Conservation (phyloP, 179 eudicot species). For the Carnegiea gigantea region DNA sequence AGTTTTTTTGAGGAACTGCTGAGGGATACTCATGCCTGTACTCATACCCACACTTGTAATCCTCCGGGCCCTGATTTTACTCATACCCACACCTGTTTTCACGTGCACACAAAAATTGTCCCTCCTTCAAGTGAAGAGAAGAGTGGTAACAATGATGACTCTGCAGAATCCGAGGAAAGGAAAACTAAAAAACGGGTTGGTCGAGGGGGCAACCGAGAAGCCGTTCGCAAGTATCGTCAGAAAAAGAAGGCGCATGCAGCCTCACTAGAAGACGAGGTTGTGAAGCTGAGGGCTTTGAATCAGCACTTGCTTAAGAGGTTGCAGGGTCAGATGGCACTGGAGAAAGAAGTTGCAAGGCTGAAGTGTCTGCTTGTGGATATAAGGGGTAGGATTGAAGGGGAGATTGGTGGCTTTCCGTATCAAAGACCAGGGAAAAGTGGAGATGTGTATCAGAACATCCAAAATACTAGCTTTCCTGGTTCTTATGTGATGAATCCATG, state of each 20-base stretch:
- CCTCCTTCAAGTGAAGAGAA: slow-evolving; percentile 63
- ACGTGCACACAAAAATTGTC: slow-evolving; percentile 80
- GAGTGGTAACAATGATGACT: slow-evolving; percentile 64
- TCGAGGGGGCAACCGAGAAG: slow-evolving; percentile 80
- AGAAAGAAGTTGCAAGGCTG: slow-evolving; percentile 85
- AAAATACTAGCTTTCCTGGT: slow-evolving; percentile 44
- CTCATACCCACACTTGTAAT: slow-evolving; percentile 81
- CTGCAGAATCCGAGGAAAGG: slow-evolving; percentile 69
- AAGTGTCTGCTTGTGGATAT: slow-evolving; percentile 96
- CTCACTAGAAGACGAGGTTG: slow-evolving; percentile 88
- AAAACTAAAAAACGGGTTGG: slow-evolving; percentile 61
- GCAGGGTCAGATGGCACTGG: slow-evolving; percentile 77
- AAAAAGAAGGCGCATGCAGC: slow-evolving; percentile 94
- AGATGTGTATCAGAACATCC: slow-evolving; percentile 45
- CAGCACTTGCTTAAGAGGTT: slow-evolving; percentile 80
- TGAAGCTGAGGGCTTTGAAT: slow-evolving; percentile 68
- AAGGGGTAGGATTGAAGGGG: slow-evolving; percentile 96
- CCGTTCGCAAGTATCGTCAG: slow-evolving; percentile 94
- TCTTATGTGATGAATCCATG: slow-evolving; percentile 68
- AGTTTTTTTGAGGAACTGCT: slow-evolving; percentile 68
- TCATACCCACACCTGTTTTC: slow-evolving; percentile 89
- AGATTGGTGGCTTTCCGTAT: slow-evolving; percentile 93
- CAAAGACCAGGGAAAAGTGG: slow-evolving; percentile 59
- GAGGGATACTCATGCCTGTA: slow-evolving; percentile 84
- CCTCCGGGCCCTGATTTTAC: slow-evolving; percentile 80